A percentile compares a stretch with the other conserved stretches of the same genome.
Conservation (phyloP, 139 green algal genomes). For the Picochlorum sp. region DNA sequence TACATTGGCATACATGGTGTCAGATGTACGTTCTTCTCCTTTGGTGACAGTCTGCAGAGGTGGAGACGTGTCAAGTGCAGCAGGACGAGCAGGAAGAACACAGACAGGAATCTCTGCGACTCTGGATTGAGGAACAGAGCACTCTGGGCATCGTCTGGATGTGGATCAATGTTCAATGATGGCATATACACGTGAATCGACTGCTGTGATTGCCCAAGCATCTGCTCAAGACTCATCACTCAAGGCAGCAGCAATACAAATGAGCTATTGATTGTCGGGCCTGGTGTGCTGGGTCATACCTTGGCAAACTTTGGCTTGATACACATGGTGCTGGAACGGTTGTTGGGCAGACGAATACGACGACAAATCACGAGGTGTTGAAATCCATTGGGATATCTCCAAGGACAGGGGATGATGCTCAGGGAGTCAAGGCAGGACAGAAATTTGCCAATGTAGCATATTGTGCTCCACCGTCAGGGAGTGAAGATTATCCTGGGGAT, state of each 20-base stretch:
- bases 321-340: conserved; percentile 48
- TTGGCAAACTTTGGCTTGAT: conserved; percentile 72
- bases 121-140: too few relatives aligned
- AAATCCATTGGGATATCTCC: conserved; percentile 58
- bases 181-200: too few relatives aligned
- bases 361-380: conserved; percentile 67
- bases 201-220: too few relatives aligned
- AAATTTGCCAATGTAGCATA: conserved; percentile 83
- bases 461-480: conserved; percentile 78
- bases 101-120: too few relatives aligned
- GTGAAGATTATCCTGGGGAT: conserved; percentile 75
- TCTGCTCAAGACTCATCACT: too few relatives aligned
- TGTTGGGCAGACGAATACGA: conserved; percentile 85
- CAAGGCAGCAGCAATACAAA: conserved; percentile 6
- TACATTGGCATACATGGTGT: too few relatives aligned
- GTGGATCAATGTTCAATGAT: too few relatives aligned
- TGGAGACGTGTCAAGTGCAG: too few relatives aligned
- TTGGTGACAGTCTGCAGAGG: too few relatives aligned
- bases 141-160: too few relatives aligned
- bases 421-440: neutral
- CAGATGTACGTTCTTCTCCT: too few relatives aligned
- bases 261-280: conserved; percentile 68
- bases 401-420: conserved; percentile 31
- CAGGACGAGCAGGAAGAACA: too few relatives aligned
- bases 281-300: conserved; percentile 72